Evolutionary conservation across 176 grass and related monocot species (phyloP).

Genomic region (Phoenix dactylifera): DNA sequence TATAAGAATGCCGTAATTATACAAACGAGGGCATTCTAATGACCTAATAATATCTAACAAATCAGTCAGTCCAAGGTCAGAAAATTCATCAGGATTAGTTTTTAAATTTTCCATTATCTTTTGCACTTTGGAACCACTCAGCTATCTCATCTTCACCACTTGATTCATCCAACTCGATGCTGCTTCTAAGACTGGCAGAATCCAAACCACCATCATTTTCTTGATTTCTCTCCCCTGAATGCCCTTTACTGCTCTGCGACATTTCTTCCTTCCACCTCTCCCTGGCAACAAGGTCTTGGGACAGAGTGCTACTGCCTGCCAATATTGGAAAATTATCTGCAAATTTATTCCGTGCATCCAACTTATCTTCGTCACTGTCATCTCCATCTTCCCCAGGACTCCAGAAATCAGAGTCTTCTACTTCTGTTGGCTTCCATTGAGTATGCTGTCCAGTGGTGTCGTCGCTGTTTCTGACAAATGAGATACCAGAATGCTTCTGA

Average conservation of each 20-base stretch:
- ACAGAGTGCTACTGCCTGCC: constrained; percentile 45
- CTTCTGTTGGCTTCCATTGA: constrained; percentile 26
- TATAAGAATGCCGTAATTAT: no score
- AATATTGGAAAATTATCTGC: constrained; percentile 59
- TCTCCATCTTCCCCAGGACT: constrained; percentile 15
- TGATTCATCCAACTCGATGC: constrained; percentile 13
- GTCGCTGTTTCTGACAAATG: constrained; percentile 59
- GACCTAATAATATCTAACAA: no score
- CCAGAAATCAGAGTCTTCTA: constrained; percentile 37
- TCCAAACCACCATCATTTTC: not conserved
- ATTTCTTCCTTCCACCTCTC: constrained; percentile 83
- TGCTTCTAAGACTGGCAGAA: constrained; percentile 3
- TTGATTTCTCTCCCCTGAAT: constrained; percentile 2
- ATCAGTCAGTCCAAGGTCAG: no score
- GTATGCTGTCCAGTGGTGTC: constrained; percentile 14
- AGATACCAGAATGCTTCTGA: constrained; percentile 29
- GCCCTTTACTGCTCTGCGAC: constrained; percentile 34
- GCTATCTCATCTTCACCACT: constrained; percentile 30
- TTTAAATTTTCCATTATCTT: not conserved
- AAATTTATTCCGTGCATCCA: constrained; percentile 19
- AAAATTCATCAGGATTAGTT: not conserved
- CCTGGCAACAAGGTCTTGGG: constrained; percentile 39
- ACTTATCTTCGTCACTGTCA: not conserved
- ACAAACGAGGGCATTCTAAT: no score
- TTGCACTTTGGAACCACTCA: constrained; percentile 28